Conservation (phyloP, 352 stramenopile genomes). For the Globisporangium emineosum region DNA sequence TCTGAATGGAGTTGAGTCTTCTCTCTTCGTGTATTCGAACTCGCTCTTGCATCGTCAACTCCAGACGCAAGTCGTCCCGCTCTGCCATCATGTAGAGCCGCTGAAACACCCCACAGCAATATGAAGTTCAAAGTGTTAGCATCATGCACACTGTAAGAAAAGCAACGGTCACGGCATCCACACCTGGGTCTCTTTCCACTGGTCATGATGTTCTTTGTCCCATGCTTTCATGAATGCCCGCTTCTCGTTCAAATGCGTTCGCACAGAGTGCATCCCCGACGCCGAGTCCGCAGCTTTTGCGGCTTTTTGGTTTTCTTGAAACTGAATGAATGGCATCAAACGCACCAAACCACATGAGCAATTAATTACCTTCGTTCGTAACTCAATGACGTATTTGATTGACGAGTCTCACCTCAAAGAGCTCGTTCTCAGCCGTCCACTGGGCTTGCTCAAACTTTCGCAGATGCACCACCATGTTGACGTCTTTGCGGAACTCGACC, state of each 20-base stretch:
- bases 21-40: constrained; percentile 28
- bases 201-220: constrained; percentile 47
- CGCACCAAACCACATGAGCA: not conserved
- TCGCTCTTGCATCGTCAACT: constrained; percentile 53
- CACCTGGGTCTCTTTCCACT: constrained; percentile 62
- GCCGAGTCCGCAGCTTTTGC: constrained; percentile 21
- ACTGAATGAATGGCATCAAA: constrained; percentile 15
- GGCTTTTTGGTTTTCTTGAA: constrained; percentile 27
- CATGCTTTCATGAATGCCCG: constrained; percentile 56
- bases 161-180: not conserved
- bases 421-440: constrained; percentile 51
- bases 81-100: constrained; percentile 35
- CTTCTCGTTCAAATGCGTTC: constrained; percentile 59
- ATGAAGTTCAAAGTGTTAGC: not conserved
- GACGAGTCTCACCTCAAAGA: constrained; percentile 25
- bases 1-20: constrained; percentile 27
- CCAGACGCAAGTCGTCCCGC: constrained; percentile 50
- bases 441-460: constrained; percentile 59
- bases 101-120: constrained; percentile 13
- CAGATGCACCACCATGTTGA: constrained; percentile 69
- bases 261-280: constrained; percentile 26
- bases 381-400: not conserved
- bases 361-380: too few species aligned
- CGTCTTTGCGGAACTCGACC: constrained; percentile 50
- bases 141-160: too few species aligned